phyloP scores from a whole-genome alignment of 2,329 filamentous ascomycete species.

The Venturiaceae sp. region DNA sequence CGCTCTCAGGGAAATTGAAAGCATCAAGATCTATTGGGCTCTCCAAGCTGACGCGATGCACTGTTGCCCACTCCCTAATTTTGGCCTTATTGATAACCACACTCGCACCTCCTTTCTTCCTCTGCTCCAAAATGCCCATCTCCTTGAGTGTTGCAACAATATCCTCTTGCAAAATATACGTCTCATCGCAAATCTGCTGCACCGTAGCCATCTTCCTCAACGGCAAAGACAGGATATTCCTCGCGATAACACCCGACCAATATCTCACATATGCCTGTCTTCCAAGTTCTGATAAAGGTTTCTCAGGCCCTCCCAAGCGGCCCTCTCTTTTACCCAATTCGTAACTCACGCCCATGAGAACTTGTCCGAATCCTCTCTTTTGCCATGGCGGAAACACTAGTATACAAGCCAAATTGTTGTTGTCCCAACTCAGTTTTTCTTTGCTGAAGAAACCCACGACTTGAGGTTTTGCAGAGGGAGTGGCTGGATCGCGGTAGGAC shows the following conservation, averaged over 20 bases:
- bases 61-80: constrained; percentile 57
- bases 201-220: constrained; percentile 50
- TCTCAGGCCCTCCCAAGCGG: constrained; percentile 83
- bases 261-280: constrained; percentile 73
- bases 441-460: constrained; percentile 98
- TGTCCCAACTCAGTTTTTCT: constrained; percentile 98
- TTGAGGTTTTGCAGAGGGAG: constrained; percentile 26
- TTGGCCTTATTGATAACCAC: constrained; percentile 46
- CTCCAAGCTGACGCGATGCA: constrained; percentile 52
- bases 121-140: constrained; percentile 59
- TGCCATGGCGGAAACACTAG: constrained; percentile 94
- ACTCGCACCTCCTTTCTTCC: constrained; percentile 41
- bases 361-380: constrained; percentile 73
- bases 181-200: constrained; percentile 62
- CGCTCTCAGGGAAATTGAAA: constrained; percentile 2
- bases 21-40: constrained; percentile 6
- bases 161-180: constrained; percentile 80
- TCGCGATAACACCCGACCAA: constrained; percentile 76
- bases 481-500: constrained; percentile 54
- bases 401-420: constrained; percentile 95
- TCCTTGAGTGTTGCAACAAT: constrained; percentile 67
- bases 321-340: constrained; percentile 79
- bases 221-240: constrained; percentile 44
- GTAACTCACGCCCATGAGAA: constrained; percentile 90
- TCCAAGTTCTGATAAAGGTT: constrained; percentile 80